Base-by-base conservation (phyloP, 306 rosid genomes). In the Trifolium repens region DNA sequence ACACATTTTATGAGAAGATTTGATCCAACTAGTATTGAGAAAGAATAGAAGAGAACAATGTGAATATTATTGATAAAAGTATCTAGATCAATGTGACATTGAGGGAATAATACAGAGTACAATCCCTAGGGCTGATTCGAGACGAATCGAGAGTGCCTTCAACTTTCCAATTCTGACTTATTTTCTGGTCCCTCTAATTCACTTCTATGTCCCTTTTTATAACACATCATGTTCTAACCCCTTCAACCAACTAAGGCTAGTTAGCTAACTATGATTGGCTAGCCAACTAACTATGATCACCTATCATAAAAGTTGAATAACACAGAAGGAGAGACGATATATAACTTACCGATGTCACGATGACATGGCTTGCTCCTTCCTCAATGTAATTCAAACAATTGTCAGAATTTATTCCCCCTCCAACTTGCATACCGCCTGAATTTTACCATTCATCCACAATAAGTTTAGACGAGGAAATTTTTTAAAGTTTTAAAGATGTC, bases 301-400 rank as follows among this genome's bases (percentile, higher is more conserved):
- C 4, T 58, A 24, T 26, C 37, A 12, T 60, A 60, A 32, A 84
- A 27, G 19, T 3, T 50, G 16, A 74, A 75, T 39, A 74, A 9
- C 69, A 73, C 52, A 64, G 49, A 37, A 66, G 16, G 72, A 63
- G 60, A 67, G 37, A 32, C 64, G 32, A 54, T 57, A 60, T 9
- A 15, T n/a, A 62, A 72, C 90, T 81, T 84, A 94, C 96, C 16
- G 97, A 94, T 69, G 97, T 94, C 73, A 94, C 97, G 83, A 94
- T 94, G 82, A 94, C 90, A 53, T 94, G 97, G 89, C 93, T 90
- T 76, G 99, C 99, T 81, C 97, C 99, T 85, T 90, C 89, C 53
- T 80, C 88, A 30, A 94, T 88, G 85, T 89, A 92, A 78, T 71
- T 83, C 82, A 84, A 68, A 78, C 91, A 87, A 85, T 94, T 94